Percentiles rank a stretch among this genome's conserved stretches.
Evolutionary conservation across 2,329 filamentous ascomycete genomes (phyloP).

Genomic region (Hypoxylon sp.): DNA sequence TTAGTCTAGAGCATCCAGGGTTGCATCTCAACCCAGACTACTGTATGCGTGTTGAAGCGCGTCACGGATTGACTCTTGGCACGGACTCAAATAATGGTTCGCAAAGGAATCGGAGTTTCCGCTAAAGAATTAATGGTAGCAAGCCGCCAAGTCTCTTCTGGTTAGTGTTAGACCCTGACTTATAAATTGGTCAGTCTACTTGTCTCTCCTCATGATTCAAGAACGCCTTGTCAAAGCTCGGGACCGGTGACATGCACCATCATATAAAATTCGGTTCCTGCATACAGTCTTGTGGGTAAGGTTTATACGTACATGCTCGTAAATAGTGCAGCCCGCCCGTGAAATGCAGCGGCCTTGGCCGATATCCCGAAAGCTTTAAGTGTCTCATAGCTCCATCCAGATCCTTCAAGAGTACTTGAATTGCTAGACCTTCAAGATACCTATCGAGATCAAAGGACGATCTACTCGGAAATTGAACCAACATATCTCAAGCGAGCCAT

Average conservation of each 20-base stretch:
- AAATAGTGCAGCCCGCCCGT: constrained; percentile 21
- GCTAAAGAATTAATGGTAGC: constrained; percentile 15
- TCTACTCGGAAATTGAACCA: neutral
- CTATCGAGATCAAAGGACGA: neutral
- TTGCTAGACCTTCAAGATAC: neutral
- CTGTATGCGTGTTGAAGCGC: constrained; percentile 42
- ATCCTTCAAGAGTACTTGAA: neutral
- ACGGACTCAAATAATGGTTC: constrained; percentile 33
- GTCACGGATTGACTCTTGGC: constrained; percentile 43
- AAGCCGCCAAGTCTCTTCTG: constrained; percentile 13
- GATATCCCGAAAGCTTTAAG: constrained; percentile 23
- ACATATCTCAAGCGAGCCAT: constrained; percentile 9
- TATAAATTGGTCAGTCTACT: neutral
- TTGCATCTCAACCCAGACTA: constrained; percentile 39
- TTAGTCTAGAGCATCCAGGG: constrained; percentile 39
- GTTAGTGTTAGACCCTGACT: neutral
- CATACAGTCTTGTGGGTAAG: constrained; percentile 34
- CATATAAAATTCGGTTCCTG: constrained; percentile 37
- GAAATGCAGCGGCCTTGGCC: constrained; percentile 19
- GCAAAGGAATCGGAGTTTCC: constrained; percentile 27
- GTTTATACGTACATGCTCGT: constrained; percentile 11
- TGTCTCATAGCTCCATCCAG: neutral
- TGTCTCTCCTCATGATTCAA: constrained; percentile 14
- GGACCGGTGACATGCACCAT: constrained; percentile 15
- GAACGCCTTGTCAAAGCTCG: constrained; percentile 2